Percentiles rank a stretch among this genome's conserved stretches.
Conservation (phyloP, 768 basidiomycete genomes). For the Fomitopsis serialis region DNA sequence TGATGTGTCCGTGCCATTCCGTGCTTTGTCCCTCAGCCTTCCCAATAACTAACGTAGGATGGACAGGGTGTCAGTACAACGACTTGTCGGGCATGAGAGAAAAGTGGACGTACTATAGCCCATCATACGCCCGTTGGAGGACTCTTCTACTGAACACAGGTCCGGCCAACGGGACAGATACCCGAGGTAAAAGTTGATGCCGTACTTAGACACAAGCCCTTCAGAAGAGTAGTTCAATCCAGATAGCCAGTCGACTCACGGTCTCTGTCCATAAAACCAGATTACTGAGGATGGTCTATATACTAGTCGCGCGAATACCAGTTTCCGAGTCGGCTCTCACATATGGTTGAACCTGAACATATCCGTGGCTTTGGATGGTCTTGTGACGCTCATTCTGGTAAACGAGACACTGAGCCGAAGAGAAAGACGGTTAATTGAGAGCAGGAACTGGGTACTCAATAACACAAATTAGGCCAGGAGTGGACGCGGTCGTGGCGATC, state of each 20-base stretch:
- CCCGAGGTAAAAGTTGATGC: conserved; percentile 80
- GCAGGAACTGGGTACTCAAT: too few relatives aligned
- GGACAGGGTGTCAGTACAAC: too few relatives aligned
- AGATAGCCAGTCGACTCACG: conserved; percentile 36
- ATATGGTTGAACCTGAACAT: conserved; percentile 92
- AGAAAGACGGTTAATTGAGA: too few relatives aligned
- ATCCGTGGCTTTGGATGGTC: conserved; percentile 85
- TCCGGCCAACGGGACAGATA: conserved; percentile 93
- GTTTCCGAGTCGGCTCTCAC: conserved; percentile 34
- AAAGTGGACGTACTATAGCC: conserved; percentile 70
- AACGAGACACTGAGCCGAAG: background rate
- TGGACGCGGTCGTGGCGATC: too few relatives aligned
- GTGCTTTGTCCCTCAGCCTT: conserved; percentile 77
- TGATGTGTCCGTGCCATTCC: conserved; percentile 94
- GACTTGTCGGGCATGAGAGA: conserved; percentile 1
- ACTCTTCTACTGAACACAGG: conserved; percentile 77
- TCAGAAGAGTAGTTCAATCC: background rate
- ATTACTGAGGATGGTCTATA: conserved; percentile 48
- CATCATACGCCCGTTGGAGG: conserved; percentile 81
- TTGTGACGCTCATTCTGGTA: conserved; percentile 67
- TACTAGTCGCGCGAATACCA: background rate
- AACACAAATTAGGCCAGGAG: too few relatives aligned
- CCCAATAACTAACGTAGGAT: conserved; percentile 66
- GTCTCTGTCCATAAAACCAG: conserved; percentile 98
- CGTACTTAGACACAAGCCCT: conserved; percentile 52